Base-by-base conservation (phyloP, 2,329 filamentous ascomycete genomes). In the Davidsoniella neocaledoniae region DNA sequence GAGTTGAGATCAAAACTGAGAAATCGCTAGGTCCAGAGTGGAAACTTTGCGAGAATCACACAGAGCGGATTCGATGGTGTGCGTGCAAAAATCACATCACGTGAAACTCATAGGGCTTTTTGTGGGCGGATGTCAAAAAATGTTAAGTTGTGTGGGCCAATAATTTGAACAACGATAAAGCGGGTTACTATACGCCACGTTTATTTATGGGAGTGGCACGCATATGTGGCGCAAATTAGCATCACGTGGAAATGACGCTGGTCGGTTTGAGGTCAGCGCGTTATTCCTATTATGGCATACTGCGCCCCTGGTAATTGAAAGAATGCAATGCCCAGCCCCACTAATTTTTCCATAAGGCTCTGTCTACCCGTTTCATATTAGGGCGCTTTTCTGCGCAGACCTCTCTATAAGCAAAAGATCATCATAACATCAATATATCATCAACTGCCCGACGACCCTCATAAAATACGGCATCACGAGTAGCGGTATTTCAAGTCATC, bases 31-130 rank as follows among this genome's bases (percentile, higher is more conserved):
- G 48, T 53, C 43, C 43, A 53, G 47, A 50, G 51, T 50, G 51
- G 46, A 44, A 53, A 53, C 47, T 53, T 53, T 43, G 51, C 50
- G 51, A 53, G 51, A 53, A 50, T 53, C 51, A 50, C 44, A 37
- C 51, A 50, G 39, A 39, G 41, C 43, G 51, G 43, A 40, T 37
- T 46, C 47, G 43, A 33, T 46, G 46, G 48, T 53, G 52, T 51
- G 49, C 52, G 52, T 39, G 44, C 21, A 43, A 53, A 48, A 48
- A 45, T 48, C 33, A 3, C 19, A 40, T 53, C 52, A 53, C 52
- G 52, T 53, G 52, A 49, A 21, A 5, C 3, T 16, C 37, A 7
- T 53, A 53, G 48, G 52, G 48, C 46, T 53, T 49, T 53, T 51
- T 50, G 52, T 53, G 52, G 52, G 42, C 45, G 37, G 33, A 49